Evolutionary conservation across 805 yeast species (phyloP).

Genomic region (Ogataea pini): DNA sequence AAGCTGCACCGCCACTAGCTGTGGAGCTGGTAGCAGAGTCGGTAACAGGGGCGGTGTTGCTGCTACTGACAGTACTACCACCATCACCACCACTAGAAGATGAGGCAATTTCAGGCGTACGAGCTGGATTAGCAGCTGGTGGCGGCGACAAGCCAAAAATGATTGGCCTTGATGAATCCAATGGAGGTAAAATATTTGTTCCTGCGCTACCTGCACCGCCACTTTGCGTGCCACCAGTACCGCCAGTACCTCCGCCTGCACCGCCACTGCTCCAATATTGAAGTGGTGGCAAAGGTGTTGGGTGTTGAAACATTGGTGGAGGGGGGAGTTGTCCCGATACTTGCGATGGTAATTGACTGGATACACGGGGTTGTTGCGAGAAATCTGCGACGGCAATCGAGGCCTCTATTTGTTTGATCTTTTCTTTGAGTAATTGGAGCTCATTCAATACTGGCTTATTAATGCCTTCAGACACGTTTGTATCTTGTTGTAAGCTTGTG

Average conservation of each 20-base stretch:
- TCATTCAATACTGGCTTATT: conserved; percentile 29
- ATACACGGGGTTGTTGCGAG: conserved; percentile 10
- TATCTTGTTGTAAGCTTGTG: conserved; percentile 13
- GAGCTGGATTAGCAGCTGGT: neutral
- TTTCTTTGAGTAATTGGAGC: conserved; percentile 40
- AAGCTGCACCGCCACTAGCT: too few relatives aligned
- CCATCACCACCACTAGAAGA: too few relatives aligned
- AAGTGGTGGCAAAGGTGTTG: conserved; percentile 26
- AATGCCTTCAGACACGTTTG: conserved; percentile 4
- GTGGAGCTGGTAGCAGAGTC: too few relatives aligned
- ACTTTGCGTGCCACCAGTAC: neutral
- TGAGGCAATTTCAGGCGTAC: too few relatives aligned
- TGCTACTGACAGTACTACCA: too few relatives aligned
- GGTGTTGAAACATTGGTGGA: conserved; percentile 13
- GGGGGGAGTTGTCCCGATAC: conserved; percentile 16
- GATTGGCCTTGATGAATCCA: neutral
- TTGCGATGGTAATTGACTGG: conserved; percentile 8
- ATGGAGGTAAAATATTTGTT: neutral
- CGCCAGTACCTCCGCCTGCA: neutral
- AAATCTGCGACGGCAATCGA: conserved; percentile 40
- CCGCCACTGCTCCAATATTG: conserved; percentile 15
- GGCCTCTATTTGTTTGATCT: conserved; percentile 48
- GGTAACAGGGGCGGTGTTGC: too few relatives aligned
- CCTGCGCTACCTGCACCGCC: neutral
- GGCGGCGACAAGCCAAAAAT: neutral